These are phyloP conservation scores for Aspergillus sp. DNA, from an alignment of 2,329 filamentous ascomycete species.

Conservation along the genomic window DNA sequence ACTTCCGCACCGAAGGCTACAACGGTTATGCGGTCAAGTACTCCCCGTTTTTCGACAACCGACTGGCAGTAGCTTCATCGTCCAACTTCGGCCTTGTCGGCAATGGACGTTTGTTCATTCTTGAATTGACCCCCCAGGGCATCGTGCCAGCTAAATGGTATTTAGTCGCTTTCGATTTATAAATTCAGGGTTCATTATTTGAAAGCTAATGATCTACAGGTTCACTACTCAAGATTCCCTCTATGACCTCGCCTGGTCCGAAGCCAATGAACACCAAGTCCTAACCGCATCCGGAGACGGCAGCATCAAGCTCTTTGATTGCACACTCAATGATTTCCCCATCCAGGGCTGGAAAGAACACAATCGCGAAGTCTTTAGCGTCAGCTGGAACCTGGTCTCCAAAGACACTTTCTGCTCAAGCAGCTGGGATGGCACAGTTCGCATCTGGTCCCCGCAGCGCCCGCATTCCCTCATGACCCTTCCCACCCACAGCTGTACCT, in stretches of 20 bases:
- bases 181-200: background rate
- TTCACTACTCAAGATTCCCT: slow-evolving; percentile 97
- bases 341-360: slow-evolving; percentile 93
- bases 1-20: slow-evolving; percentile 89
- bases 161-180: background rate
- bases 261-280: slow-evolving; percentile 93
- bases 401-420: slow-evolving; percentile 90
- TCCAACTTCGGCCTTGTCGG: slow-evolving; percentile 97
- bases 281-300: slow-evolving; percentile 89
- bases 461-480: slow-evolving; percentile 76
- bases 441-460: slow-evolving; percentile 87
- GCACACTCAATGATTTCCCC: slow-evolving; percentile 76
- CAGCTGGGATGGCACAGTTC: slow-evolving; percentile 95
- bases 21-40: slow-evolving; percentile 98
- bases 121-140: slow-evolving; percentile 79
- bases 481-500: slow-evolving; percentile 90
- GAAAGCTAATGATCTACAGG: slow-evolving; percentile 44
- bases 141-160: slow-evolving; percentile 82
- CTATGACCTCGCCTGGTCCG: slow-evolving; percentile 93
- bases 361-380: slow-evolving; percentile 86
- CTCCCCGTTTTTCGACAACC: slow-evolving; percentile 95
- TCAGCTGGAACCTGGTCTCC: slow-evolving; percentile 85
- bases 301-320: slow-evolving; percentile 90
- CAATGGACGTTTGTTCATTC: slow-evolving; percentile 84
- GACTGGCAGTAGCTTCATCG: slow-evolving; percentile 84